Evolutionary conservation across 345 rosid genomes (phyloP).

Genomic region (Adansonia digitata): DNA sequence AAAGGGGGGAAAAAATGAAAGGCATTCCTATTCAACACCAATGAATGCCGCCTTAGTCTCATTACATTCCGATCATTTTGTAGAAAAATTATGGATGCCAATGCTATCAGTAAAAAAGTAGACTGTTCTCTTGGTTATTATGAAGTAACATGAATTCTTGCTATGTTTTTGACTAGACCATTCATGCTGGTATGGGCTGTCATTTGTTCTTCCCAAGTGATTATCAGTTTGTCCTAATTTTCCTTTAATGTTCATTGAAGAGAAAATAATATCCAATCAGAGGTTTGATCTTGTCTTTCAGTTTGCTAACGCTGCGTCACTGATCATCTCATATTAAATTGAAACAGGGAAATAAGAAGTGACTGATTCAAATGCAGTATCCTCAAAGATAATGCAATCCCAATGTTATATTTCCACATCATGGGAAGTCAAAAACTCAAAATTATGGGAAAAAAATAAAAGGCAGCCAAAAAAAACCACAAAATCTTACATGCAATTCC

Average conservation of each 20-base stretch:
- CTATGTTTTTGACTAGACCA: not conserved
- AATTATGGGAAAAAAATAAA: not conserved
- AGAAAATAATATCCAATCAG: too few relatives aligned
- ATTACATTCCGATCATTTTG: not conserved
- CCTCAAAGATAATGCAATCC: not conserved
- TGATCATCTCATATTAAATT: too few relatives aligned
- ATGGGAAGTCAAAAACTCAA: not conserved
- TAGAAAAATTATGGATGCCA: not conserved
- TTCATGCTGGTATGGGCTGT: not conserved
- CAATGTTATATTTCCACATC: not conserved
- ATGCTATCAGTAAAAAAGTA: not conserved
- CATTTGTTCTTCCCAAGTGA: not conserved
- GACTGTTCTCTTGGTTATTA: not conserved
- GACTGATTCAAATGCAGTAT: not conserved
- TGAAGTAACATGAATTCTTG: not conserved
- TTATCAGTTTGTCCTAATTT: too few relatives aligned
- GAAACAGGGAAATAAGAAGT: not conserved
- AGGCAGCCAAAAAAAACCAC: not conserved
- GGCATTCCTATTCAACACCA: not conserved
- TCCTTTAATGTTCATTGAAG: too few relatives aligned
- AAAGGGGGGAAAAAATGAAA: not conserved
- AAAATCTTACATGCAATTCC: not conserved
- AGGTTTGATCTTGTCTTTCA: too few relatives aligned
- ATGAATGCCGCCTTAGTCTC: not conserved
- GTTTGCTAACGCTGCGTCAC: too few relatives aligned